Percentiles rank a stretch among this genome's conserved stretches.
Evolutionary conservation across 352 stramenopile species (phyloP).

Genomic region (Phytopythium aichiense): DNA sequence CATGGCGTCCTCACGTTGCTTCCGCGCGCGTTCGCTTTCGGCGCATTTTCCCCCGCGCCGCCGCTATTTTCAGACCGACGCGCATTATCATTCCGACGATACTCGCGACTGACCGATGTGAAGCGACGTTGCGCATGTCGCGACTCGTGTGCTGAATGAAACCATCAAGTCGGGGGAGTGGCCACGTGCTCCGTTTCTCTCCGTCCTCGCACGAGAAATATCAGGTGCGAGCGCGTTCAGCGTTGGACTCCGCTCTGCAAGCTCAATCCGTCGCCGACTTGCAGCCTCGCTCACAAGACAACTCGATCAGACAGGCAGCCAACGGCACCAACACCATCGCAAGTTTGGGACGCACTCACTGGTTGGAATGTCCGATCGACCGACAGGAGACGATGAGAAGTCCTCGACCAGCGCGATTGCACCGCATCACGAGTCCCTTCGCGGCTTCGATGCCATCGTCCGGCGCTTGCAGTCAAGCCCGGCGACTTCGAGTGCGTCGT

Average conservation of each 20-base stretch:
- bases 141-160: not conserved
- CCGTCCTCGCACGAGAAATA: not conserved
- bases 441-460: not conserved
- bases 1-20: not conserved
- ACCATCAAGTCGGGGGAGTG: not conserved
- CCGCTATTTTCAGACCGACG: not conserved
- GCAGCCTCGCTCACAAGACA: not conserved
- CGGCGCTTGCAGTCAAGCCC: not conserved
- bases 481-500: conserved; percentile 6
- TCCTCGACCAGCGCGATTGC: not conserved
- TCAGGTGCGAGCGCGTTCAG: not conserved
- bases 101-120: not conserved
- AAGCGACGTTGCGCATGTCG: not conserved
- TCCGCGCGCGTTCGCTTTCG: not conserved
- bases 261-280: too few species aligned
- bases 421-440: not conserved
- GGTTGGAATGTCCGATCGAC: not conserved
- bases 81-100: not conserved
- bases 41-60: not conserved
- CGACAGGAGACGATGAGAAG: not conserved
- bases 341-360: not conserved
- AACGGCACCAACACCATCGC: not conserved
- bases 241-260: not conserved
- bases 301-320: not conserved
- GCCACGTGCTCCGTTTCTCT: not conserved